phyloP scores from a whole-genome alignment of 805 yeast genomes.

The Cyberlindnera maritima region DNA sequence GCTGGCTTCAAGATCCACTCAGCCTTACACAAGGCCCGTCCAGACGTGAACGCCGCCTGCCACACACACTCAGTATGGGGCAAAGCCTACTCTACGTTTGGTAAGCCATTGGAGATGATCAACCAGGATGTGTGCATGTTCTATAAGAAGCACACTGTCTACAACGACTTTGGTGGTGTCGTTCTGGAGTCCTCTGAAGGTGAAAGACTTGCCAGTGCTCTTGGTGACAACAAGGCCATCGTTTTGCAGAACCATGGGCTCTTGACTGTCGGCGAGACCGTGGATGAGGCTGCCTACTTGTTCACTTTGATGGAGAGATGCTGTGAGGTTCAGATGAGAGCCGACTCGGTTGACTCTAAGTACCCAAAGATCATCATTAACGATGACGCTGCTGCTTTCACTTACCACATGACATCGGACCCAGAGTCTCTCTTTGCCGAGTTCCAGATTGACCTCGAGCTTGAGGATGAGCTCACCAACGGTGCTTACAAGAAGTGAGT shows the following conservation, averaged over 20 bases:
- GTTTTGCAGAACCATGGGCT: conserved; percentile 74
- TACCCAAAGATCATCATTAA: conserved; percentile 41
- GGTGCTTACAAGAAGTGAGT: conserved; percentile 26
- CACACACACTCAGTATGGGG: conserved; percentile 68
- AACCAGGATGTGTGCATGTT: conserved; percentile 75
- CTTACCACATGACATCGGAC: conserved; percentile 57
- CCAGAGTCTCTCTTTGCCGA: conserved; percentile 69
- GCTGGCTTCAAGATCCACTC: conserved; percentile 75
- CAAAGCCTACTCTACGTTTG: conserved; percentile 63
- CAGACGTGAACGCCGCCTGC: conserved; percentile 70
- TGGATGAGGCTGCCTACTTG: conserved; percentile 72
- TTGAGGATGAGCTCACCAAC: conserved; percentile 34
- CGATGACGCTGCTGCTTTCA: conserved; percentile 66
- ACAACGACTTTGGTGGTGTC: conserved; percentile 72
- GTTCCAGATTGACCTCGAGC: conserved; percentile 67
- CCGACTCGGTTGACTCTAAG: conserved; percentile 47
- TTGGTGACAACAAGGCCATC: conserved; percentile 52
- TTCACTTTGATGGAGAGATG: conserved; percentile 61
- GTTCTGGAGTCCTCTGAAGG: conserved; percentile 70
- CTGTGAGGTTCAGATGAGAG: conserved; percentile 65
- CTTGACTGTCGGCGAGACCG: conserved; percentile 64
- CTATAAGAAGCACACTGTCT: conserved; percentile 65
- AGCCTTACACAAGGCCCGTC: conserved; percentile 63
- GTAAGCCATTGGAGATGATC: conserved; percentile 69
- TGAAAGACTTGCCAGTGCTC: conserved; percentile 52